These are phyloP conservation scores for Acanthochlamys bracteata DNA, from an alignment of 106 monocot species.

Conservation along the genomic window DNA sequence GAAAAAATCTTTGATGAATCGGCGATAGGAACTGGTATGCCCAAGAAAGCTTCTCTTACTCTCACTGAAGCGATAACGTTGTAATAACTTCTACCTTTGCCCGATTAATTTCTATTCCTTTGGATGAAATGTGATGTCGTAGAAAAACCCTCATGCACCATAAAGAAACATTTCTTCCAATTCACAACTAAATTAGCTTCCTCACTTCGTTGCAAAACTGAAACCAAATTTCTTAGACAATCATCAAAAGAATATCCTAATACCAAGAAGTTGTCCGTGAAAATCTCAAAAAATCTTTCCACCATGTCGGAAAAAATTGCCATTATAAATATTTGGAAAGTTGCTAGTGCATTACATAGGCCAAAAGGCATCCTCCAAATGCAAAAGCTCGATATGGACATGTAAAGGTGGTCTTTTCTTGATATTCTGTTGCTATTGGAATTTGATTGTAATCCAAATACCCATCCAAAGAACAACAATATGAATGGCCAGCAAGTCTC, in stretches of 20 bases:
- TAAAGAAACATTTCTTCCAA: conserved; percentile 9
- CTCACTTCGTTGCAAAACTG: conserved; percentile 1
- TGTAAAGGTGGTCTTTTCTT: too few relatives aligned
- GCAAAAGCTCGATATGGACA: too few relatives aligned
- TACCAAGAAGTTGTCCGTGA: conserved; percentile 15
- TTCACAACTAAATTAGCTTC: conserved; percentile 5
- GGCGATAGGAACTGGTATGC: conserved; percentile 15
- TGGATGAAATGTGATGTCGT: not conserved
- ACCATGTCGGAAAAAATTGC: conserved; percentile 1
- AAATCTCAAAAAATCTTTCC: conserved; percentile 3
- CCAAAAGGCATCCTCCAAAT: conserved; percentile 7
- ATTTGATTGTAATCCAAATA: too few relatives aligned
- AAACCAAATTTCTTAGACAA: not conserved
- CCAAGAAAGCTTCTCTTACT: conserved; percentile 8
- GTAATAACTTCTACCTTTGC: conserved; percentile 2
- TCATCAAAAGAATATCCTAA: too few relatives aligned
- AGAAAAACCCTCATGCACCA: conserved; percentile 5
- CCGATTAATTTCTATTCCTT: too few relatives aligned
- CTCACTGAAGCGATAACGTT: not conserved
- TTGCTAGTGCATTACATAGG: conserved; percentile 5
- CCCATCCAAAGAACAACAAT: too few relatives aligned
- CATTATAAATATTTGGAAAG: conserved; percentile 10
- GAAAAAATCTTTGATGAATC: conserved; percentile 18
- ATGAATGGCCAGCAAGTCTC: too few relatives aligned
- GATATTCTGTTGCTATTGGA: too few relatives aligned